Percentiles rank a stretch among this genome's conserved stretches.
phyloP scores from a whole-genome alignment of 2,329 filamentous ascomycete genomes.

The Huntiella bhutanensis region DNA sequence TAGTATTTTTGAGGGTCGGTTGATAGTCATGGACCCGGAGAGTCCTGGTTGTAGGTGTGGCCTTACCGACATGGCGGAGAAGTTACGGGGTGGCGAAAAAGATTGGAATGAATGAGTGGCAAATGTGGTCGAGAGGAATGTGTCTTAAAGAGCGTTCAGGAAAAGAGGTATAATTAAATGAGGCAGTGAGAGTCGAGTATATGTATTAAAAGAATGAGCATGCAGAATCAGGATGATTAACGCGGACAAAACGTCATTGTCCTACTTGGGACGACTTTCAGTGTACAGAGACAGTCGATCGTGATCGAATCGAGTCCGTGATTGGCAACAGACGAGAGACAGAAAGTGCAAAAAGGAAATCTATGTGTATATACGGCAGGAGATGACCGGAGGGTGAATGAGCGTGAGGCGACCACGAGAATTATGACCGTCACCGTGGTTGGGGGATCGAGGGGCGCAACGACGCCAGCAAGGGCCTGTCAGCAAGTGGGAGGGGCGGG shows the following conservation, averaged over 20 bases:
- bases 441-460: too few relatives aligned
- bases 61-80: constrained; percentile 10
- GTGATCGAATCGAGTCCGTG: not conserved
- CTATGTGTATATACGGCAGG: not conserved
- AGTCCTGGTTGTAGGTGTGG: not conserved
- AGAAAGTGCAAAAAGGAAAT: not conserved
- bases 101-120: not conserved
- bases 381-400: not conserved
- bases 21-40: not conserved
- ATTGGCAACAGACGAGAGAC: not conserved
- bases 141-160: not conserved
- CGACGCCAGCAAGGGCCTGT: too few relatives aligned
- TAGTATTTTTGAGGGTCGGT: not conserved
- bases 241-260: constrained; percentile 8
- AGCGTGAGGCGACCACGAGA: not conserved
- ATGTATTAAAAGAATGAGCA: not conserved
- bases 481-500: too few relatives aligned
- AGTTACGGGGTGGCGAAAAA: not conserved
- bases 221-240: constrained; percentile 1
- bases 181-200: not conserved
- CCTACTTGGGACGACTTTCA: not conserved
- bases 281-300: not conserved
- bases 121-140: not conserved
- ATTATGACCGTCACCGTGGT: too few relatives aligned
- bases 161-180: not conserved